These are phyloP conservation scores for Chiua virens DNA, from an alignment of 768 basidiomycete species.

Conservation along the genomic window DNA sequence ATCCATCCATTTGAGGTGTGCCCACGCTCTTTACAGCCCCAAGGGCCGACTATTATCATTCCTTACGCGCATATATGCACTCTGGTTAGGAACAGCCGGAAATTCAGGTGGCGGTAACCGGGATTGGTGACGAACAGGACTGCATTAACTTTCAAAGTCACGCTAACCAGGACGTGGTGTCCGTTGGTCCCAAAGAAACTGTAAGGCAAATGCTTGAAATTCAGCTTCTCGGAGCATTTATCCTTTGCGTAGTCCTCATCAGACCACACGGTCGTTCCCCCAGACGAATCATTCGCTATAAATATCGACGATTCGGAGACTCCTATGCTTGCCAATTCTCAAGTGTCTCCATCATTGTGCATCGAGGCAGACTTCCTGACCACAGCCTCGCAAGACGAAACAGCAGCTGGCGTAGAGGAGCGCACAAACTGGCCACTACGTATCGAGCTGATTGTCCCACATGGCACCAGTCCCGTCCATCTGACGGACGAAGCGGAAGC, in stretches of 20 bases:
- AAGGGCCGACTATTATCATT: not conserved
- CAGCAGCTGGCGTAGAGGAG: not conserved
- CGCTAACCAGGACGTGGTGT: not conserved
- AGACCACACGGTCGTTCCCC: not conserved
- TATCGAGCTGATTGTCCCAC: not conserved
- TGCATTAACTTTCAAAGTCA: not conserved
- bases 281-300: not conserved
- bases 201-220: slow-evolving; percentile 13
- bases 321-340: not conserved
- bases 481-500: slow-evolving; percentile 2
- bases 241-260: not conserved
- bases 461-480: not conserved
- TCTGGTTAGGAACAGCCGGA: not conserved
- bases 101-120: not conserved
- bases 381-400: not conserved
- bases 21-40: not conserved
- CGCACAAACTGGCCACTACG: not conserved
- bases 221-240: not conserved
- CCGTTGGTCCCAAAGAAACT: not conserved
- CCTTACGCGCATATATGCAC: slow-evolving; percentile 25
- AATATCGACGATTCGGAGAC: not conserved
- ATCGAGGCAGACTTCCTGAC: not conserved
- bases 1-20: slow-evolving; percentile 7
- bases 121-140: not conserved
- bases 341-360: not conserved